Conservation (phyloP, 345 rosid genomes). For the Isatis tinctoria region DNA sequence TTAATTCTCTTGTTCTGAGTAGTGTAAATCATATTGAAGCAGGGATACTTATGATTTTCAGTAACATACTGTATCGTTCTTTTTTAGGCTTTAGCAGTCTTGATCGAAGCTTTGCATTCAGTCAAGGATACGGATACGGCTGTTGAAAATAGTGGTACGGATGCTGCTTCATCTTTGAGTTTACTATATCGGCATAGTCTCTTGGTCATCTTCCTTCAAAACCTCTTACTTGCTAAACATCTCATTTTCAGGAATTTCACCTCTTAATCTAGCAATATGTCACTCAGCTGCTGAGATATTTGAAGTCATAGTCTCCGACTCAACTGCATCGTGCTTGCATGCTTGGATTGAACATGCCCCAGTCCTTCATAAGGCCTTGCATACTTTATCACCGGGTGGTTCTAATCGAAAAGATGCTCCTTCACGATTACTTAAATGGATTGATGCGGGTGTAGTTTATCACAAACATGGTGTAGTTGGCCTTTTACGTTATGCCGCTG, state of each 20-base stretch:
- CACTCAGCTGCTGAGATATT: constrained; percentile 97
- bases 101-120: constrained; percentile 86
- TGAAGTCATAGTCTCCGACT: constrained; percentile 85
- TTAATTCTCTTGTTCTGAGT: not conserved
- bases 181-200: constrained; percentile 14
- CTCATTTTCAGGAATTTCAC: constrained; percentile 69
- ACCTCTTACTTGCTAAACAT: constrained; percentile 29
- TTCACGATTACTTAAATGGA: constrained; percentile 84
- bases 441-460: constrained; percentile 90
- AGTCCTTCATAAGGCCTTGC: constrained; percentile 82
- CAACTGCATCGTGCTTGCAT: constrained; percentile 77
- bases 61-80: constrained; percentile 4
- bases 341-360: constrained; percentile 90
- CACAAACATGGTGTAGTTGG: constrained; percentile 90
- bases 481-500: constrained; percentile 86
- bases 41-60: constrained; percentile 6
- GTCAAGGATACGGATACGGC: constrained; percentile 72
- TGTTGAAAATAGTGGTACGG: constrained; percentile 57
- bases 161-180: constrained; percentile 16
- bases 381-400: constrained; percentile 92
- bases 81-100: constrained; percentile 58
- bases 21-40: not conserved
- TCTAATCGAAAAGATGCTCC: constrained; percentile 95
- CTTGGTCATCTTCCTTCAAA: constrained; percentile 20
- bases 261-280: constrained; percentile 86